Base-by-base conservation (phyloP, 768 basidiomycete species). In the Suillus americanus region DNA sequence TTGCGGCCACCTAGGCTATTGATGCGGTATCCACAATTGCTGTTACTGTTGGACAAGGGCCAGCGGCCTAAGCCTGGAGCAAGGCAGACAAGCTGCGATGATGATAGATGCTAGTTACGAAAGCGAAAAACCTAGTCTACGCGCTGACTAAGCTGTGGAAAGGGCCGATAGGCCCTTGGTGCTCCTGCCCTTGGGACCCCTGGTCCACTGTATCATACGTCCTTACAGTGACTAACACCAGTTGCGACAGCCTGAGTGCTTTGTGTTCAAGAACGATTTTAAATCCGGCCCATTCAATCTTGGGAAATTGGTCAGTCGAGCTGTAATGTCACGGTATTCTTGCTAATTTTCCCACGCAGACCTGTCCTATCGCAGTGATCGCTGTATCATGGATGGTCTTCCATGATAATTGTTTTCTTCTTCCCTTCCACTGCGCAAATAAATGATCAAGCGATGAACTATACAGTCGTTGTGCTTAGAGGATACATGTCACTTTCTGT, bases 231-330 rank as follows among this genome's bases (percentile, higher is more conserved):
- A n/a, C n/a, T 79, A 0, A 83, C 87, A 9, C 87, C 87, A 3
- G 88, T 89, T 62, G 69, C 75, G 16, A 83, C 82, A 4, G 28
- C 75, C n/a, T n/a, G n/a, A 86, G 28, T 30, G 30, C 40, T 83
- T 83, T 69, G 68, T 82, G 0, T 80, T 80, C 16, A 74, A 79
- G 3, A 82, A 85, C 55, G 69, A 80, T 28, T 85, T 85, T 66
- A 79, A 81, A 69, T 85, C 83, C 6, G 87, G 87, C 0, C 86
- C 86, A 7, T 88, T 87, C 69, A 75, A 73, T 62, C 79, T 87
- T 1, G 87, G 30, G 30, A 30, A 4, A 30, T 30, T 30, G 30
- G 30, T 37, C 6, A 14, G 35, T 55, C 54, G 35, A 35, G 7
- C 8, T 23, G 20, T 23, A 13, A 37, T 16, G 14, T 14, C 23